phyloP scores from a whole-genome alignment of 495 filamentous ascomycete species.

The Massariosphaeria phaeospora region DNA sequence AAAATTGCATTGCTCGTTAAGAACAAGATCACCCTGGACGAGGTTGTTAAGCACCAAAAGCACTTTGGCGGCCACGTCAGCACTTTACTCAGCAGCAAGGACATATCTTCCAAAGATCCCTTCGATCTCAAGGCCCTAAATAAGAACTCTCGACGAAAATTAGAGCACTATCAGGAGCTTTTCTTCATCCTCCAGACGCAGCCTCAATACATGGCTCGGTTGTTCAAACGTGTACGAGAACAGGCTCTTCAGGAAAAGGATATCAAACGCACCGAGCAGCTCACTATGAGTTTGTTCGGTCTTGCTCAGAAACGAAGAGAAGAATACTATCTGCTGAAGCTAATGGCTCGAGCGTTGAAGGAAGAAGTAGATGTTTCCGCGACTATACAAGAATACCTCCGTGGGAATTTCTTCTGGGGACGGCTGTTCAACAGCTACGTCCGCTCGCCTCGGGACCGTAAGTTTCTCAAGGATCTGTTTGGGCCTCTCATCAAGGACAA shows the following conservation, averaged over 20 bases:
- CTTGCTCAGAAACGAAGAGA: conserved; percentile 95
- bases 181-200: conserved; percentile 98
- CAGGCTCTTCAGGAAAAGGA: conserved; percentile 86
- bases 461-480: conserved; percentile 80
- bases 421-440: conserved; percentile 83
- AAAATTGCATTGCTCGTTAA: conserved; percentile 98
- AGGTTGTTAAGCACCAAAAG: conserved; percentile 94
- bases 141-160: conserved; percentile 87
- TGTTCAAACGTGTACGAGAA: conserved; percentile 81
- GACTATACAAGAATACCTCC: conserved; percentile 75
- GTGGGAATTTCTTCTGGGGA: conserved; percentile 88
- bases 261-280: conserved; percentile 79
- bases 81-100: conserved; percentile 75
- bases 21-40: conserved; percentile 98
- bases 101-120: conserved; percentile 83
- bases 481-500: conserved; percentile 79
- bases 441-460: conserved; percentile 85
- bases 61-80: conserved; percentile 92
- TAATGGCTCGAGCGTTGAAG: conserved; percentile 73
- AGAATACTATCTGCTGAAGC: conserved; percentile 92
- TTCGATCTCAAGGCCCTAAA: conserved; percentile 97
- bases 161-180: conserved; percentile 94
- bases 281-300: conserved; percentile 96
- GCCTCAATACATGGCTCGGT: conserved; percentile 82
- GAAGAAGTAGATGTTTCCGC: conserved; percentile 77